Conservation (phyloP, 2,329 filamentous ascomycete genomes). For the Trichoderma hamatum region DNA sequence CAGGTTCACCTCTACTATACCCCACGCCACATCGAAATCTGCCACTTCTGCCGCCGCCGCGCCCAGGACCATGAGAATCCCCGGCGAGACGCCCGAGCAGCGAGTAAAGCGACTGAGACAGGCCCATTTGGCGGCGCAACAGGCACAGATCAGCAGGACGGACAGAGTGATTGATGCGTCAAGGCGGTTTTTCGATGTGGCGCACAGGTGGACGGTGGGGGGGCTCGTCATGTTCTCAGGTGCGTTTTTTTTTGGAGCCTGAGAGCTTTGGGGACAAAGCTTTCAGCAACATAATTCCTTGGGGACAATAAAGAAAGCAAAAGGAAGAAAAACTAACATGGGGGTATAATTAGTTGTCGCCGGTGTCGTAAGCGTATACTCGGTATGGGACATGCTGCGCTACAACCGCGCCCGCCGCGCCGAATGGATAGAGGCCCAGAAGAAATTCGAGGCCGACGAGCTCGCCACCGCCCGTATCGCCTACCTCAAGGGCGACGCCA, state of each 20-base stretch:
- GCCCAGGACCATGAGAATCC: conserved; percentile 37
- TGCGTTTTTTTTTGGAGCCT: conserved; percentile 36
- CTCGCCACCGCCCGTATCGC: conserved; percentile 61
- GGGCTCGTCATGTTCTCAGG: conserved; percentile 61
- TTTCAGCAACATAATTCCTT: not conserved
- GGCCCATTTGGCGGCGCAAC: conserved; percentile 67
- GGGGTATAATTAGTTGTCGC: conserved; percentile 50
- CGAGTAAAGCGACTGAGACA: conserved; percentile 69
- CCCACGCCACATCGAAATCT: conserved; percentile 68
- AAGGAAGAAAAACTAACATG: not conserved
- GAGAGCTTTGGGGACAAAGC: not conserved
- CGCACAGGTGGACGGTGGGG: conserved; percentile 58
- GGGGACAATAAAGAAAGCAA: not conserved
- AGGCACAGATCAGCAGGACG: conserved; percentile 57
- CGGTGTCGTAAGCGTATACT: conserved; percentile 60
- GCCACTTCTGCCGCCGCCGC: conserved; percentile 36
- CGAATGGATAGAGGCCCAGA: conserved; percentile 61
- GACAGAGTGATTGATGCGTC: conserved; percentile 54
- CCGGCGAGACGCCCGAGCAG: conserved; percentile 67
- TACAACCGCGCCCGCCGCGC: conserved; percentile 63
- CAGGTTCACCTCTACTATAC: conserved; percentile 60
- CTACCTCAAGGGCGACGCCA: conserved; percentile 61
- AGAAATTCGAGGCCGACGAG: conserved; percentile 56
- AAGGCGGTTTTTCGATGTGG: conserved; percentile 57
- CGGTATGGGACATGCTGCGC: conserved; percentile 63